These are phyloP conservation scores for Arabis hirsuta DNA, from an alignment of 345 rosid species.

Conservation along the genomic window DNA sequence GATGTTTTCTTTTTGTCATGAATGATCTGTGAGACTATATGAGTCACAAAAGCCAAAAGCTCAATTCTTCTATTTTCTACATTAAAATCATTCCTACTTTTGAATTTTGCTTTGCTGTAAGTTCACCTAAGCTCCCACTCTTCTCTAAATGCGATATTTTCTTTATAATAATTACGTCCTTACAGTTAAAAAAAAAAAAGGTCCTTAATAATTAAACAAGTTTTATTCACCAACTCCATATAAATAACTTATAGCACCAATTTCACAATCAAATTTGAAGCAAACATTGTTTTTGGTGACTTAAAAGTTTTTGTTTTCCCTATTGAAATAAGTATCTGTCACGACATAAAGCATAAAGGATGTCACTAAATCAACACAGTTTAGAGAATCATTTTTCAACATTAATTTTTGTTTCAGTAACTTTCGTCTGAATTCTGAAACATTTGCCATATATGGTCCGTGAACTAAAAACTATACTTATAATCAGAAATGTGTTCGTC, in stretches of 20 bases:
- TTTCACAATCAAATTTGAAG: not conserved
- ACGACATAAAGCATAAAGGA: slow-evolving; percentile 1
- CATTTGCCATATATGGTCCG: not conserved
- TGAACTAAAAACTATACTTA: not conserved
- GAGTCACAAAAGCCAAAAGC: slow-evolving; percentile 41
- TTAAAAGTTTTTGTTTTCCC: not conserved
- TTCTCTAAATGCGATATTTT: slow-evolving; percentile 38
- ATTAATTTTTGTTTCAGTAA: not conserved
- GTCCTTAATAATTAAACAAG: slow-evolving; percentile 20
- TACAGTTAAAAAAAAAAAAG: not conserved
- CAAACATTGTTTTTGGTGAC: not conserved
- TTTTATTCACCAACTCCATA: slow-evolving; percentile 38
- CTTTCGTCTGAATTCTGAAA: slow-evolving; percentile 1
- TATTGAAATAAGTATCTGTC: not conserved
- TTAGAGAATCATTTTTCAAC: not conserved
- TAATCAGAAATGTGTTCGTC: not conserved
- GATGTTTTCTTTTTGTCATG: slow-evolving; percentile 36
- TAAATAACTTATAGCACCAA: slow-evolving; percentile 17
- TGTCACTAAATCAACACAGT: not conserved
- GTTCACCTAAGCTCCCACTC: slow-evolving; percentile 38
- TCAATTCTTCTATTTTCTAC: slow-evolving; percentile 33
- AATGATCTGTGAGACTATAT: slow-evolving; percentile 43
- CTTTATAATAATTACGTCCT: slow-evolving; percentile 2
- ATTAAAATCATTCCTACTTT: slow-evolving; percentile 42
- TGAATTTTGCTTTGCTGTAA: slow-evolving; percentile 42